Percentiles rank a stretch among this genome's conserved stretches.
Conservation (phyloP, 2,329 filamentous ascomycete genomes). For the Fusarium annulatum region DNA sequence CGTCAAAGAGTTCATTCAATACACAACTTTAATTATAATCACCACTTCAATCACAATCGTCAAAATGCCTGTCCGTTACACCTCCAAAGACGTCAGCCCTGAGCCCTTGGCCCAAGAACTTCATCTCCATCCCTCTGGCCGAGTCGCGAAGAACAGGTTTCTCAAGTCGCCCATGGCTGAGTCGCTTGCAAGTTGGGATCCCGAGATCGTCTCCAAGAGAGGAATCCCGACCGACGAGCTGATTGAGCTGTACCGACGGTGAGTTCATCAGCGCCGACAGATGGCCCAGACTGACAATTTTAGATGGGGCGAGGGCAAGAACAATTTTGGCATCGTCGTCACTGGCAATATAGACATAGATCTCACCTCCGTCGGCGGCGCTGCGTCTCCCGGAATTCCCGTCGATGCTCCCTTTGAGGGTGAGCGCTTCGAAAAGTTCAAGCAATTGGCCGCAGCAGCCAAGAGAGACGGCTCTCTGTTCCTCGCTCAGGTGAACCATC, state of each 20-base stretch:
- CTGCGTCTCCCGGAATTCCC: slow-evolving; percentile 69
- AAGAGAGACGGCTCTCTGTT: slow-evolving; percentile 71
- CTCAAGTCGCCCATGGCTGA: slow-evolving; percentile 77
- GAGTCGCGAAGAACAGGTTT: slow-evolving; percentile 71
- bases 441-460: slow-evolving; percentile 62
- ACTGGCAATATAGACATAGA: slow-evolving; percentile 75
- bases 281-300: background rate
- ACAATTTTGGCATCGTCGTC: slow-evolving; percentile 65
- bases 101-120: slow-evolving; percentile 56
- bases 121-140: slow-evolving; percentile 55
- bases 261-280: slow-evolving; percentile 51
- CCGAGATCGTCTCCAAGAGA: slow-evolving; percentile 61
- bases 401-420: slow-evolving; percentile 61
- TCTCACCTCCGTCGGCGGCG: slow-evolving; percentile 65
- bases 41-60: background rate
- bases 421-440: slow-evolving; percentile 71
- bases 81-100: slow-evolving; percentile 26
- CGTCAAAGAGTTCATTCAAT: background rate
- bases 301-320: slow-evolving; percentile 60
- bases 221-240: slow-evolving; percentile 54
- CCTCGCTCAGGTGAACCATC: slow-evolving; percentile 66
- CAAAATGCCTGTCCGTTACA: slow-evolving; percentile 35
- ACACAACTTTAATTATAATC: background rate
- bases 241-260: slow-evolving; percentile 68
- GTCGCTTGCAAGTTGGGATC: slow-evolving; percentile 69